Evolutionary conservation across 441 rosid species (phyloP).

Genomic region (Croton setiger): DNA sequence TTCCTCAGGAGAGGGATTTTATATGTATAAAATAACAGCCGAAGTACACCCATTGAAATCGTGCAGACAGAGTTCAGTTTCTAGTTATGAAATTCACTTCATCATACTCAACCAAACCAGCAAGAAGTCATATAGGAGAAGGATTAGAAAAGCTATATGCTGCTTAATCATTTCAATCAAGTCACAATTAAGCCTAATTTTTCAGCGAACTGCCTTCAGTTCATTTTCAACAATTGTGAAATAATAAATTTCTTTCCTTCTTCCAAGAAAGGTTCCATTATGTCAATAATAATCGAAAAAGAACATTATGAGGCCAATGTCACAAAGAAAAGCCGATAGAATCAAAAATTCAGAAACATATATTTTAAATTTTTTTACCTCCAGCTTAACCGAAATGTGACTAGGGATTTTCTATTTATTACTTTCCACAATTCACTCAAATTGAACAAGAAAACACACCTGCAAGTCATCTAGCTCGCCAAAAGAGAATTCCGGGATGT

Average conservation of each 20-base stretch:
- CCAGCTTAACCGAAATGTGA: background rate
- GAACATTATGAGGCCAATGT: background rate
- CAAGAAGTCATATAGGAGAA: background rate
- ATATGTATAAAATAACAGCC: too few species aligned
- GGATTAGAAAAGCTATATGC: background rate
- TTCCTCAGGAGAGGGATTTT: too few species aligned
- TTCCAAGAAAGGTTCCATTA: background rate
- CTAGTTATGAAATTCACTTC: background rate
- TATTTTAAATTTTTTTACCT: background rate
- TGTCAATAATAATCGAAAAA: background rate
- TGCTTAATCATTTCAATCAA: background rate
- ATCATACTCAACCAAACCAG: background rate
- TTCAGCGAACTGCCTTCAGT: background rate
- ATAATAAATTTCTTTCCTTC: background rate
- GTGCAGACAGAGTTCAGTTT: background rate
- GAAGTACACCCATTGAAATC: background rate
- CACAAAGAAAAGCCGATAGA: background rate
- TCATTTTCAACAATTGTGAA: background rate
- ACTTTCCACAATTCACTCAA: background rate
- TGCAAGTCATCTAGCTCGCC: conserved; percentile 93
- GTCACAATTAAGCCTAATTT: background rate
- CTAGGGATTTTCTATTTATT: background rate
- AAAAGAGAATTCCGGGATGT: conserved; percentile 78
- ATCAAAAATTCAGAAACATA: background rate
- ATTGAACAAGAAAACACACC: conserved; percentile 37